Percentiles rank a stretch among this genome's conserved stretches.
phyloP scores from a whole-genome alignment of 805 yeast genomes.

The Starmerella apis region DNA sequence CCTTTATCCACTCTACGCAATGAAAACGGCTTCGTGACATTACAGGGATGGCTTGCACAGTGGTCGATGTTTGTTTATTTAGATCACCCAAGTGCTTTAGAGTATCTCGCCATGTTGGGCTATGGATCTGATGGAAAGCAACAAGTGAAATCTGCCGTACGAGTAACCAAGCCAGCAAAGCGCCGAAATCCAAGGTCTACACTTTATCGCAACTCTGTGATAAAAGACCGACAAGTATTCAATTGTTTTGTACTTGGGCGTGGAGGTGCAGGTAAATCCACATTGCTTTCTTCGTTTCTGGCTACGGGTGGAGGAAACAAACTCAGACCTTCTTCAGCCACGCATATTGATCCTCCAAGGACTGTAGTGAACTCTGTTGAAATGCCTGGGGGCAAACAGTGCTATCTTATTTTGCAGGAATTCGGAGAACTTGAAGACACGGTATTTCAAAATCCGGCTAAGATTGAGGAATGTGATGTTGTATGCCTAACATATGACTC shows the following conservation, averaged over 20 bases:
- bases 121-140: constrained; percentile 41
- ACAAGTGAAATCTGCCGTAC: constrained; percentile 44
- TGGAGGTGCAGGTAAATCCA: constrained; percentile 75
- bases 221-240: constrained; percentile 74
- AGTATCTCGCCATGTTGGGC: constrained; percentile 82
- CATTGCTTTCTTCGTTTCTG: constrained; percentile 70
- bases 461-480: constrained; percentile 81
- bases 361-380: constrained; percentile 89
- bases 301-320: constrained; percentile 7
- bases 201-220: constrained; percentile 53
- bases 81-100: constrained; percentile 73
- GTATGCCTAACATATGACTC: constrained; percentile 86
- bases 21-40: constrained; percentile 77
- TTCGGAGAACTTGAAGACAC: constrained; percentile 80
- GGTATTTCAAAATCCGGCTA: constrained; percentile 54
- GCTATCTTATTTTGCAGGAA: constrained; percentile 83
- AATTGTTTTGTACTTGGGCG: constrained; percentile 84
- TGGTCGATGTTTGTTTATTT: constrained; percentile 95
- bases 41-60: constrained; percentile 98
- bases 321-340: not conserved
- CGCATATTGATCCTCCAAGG: constrained; percentile 37
- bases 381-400: constrained; percentile 87
- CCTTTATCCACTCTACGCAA: constrained; percentile 84
- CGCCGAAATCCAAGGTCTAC: constrained; percentile 56
- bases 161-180: constrained; percentile 73